Base-by-base conservation (phyloP, 2,329 filamentous ascomycete genomes). In the Lachnellula occidentalis region DNA sequence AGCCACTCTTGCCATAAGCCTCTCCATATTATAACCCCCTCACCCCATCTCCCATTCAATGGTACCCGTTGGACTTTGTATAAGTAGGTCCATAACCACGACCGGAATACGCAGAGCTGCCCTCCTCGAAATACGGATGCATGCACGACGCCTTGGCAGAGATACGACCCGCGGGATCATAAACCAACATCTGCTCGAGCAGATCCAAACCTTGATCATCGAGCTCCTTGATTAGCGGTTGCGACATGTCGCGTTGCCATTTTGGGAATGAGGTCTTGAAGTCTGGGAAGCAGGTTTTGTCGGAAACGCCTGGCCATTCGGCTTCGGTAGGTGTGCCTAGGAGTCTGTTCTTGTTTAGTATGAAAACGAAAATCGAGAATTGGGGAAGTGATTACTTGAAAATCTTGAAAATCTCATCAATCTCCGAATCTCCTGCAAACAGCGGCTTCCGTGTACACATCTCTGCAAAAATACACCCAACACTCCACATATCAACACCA, bases 401-500 rank as follows among this genome's bases (percentile, higher is more conserved):
- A 70, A 87, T 95, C 76, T 92, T 94, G 79, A 95, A 95, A 68
- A 95, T 95, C 73, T 95, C 90, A 67, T 95, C 90, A 72, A 95
- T 95, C 70, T 95, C 90, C 5, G 89, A 94, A 70, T 96, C 91
- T 55, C 91, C 91, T 12, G 91, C 90, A 77, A 96, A 96, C 43
- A 96, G 78, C 5, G 91, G 90, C 74, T 95, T 95, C 66, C 90
- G 83, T 1, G 91, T 96, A 73, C 90, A 95, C 92, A 96, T 96
- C 73, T 96, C 91, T 9, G 92, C 91, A 71, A 96, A 95, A 72
- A 96, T 96, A 72, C 90, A 94, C 58, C 91, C 91, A 48, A 92
- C 86, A 34, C 89, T 94, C 91, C 91, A 96, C 88, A 96, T 96
- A 68, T 96, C 91, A 42, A 96, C 90, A 54, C 91, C 91, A 14